Base-by-base conservation (phyloP, 2,329 filamentous ascomycete species). In the Colletotrichum chrysophilum region DNA sequence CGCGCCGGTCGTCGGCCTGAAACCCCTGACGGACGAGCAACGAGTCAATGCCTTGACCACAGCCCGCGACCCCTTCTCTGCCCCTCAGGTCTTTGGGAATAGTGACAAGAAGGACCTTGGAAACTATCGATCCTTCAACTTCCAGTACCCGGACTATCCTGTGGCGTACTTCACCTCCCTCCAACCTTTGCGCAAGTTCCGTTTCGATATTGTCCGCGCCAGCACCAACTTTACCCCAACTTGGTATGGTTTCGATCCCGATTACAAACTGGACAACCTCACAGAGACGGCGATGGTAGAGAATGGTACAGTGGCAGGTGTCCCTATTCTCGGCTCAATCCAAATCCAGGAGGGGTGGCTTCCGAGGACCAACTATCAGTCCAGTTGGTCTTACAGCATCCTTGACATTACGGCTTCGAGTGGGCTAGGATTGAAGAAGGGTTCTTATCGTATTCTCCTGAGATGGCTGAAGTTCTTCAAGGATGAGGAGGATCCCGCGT, bases 1-100 rank as follows among this genome's bases (percentile, higher is more conserved):
- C 77, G 79, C 82, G 3, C 79, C 72, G 4, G 84, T 86, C 0
- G 79, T 88, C 5, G 71, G 71, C 3, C 10, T 65, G 13, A 43
- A 18, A 2, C 26, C 60, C 8, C 16, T 74, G 9, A 70, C 66
- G 1, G 38, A 14, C 2, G 58, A 65, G 3, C 70, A 73, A 4
- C 48, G 34, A n/a, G 5, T 9, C 8, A 55, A 73, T 7, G 70
- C 65, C 16, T 24, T 38, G n/a, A 68, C 36, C 8, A 58, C 66
- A 1, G 5, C 21, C 9, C 67, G 67, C 52, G 66, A 70, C 24
- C 66, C 60, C 14, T 38, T 74, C 10, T 70, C 66, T 7, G 71
- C 58, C 8, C 71, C 71, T 5, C 71, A 74, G n/a, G 61, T 74
- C 56, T 74, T 74, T 7, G 58, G 12, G 6, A 65, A 71, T 4